These are phyloP conservation scores for Trichosporon sp. DNA, from an alignment of 1,284 basidiomycete species.

Conservation along the genomic window DNA sequence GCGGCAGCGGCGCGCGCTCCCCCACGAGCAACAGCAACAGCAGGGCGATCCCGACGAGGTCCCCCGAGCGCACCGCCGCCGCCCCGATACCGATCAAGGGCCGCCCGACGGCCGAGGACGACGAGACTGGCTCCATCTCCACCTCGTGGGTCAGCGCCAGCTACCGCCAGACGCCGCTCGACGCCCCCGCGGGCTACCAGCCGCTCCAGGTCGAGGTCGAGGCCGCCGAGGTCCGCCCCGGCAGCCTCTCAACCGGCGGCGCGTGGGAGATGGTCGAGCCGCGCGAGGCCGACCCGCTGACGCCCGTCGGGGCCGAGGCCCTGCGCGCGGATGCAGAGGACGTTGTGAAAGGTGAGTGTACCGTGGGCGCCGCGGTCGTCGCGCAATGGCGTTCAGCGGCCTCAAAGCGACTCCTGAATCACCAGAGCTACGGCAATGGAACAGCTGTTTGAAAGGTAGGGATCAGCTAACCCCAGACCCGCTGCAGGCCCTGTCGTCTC, in stretches of 20 bases:
- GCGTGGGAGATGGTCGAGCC: conserved; percentile 48
- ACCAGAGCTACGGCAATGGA: too few species aligned
- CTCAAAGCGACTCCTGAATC: too few species aligned
- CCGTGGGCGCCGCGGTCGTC: too few species aligned
- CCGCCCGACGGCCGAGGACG: background rate
- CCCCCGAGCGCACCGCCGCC: background rate
- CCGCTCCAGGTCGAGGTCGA: conserved; percentile 1
- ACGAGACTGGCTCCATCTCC: conserved; percentile 19
- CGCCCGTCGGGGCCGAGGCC: conserved; percentile 47
- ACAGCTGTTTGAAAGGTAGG: background rate
- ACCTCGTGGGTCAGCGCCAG: conserved; percentile 36
- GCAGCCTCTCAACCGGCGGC: conserved; percentile 38
- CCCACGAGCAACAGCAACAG: too few species aligned
- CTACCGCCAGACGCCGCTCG: conserved; percentile 29
- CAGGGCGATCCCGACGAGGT: background rate
- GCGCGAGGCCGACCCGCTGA: conserved; percentile 23
- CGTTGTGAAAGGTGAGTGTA: conserved; percentile 66
- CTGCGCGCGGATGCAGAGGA: conserved; percentile 65
- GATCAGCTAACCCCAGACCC: conserved; percentile 54
- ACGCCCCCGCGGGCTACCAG: background rate
- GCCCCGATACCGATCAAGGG: conserved; percentile 7
- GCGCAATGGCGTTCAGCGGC: too few species aligned
- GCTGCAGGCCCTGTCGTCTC: conserved; percentile 47
- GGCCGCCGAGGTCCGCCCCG: background rate
- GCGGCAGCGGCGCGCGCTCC: background rate